Percentiles rank a stretch among this genome's conserved stretches.
Evolutionary conservation across 1,284 basidiomycete genomes (phyloP).

Genomic region (Ganoderma boninense): DNA sequence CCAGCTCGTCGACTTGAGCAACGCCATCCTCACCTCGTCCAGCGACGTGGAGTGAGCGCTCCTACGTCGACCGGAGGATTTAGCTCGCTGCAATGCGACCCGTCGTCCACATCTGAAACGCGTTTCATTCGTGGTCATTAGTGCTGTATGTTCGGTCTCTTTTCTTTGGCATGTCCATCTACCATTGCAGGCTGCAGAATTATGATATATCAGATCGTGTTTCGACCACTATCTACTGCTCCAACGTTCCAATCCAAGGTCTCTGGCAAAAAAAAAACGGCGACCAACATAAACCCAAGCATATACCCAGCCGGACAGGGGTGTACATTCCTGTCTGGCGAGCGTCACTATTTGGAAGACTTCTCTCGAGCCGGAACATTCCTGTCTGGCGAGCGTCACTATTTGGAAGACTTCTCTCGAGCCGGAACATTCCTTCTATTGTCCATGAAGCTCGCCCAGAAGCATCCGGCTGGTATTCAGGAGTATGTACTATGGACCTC

Average conservation of each 20-base stretch:
- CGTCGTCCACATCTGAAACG: not conserved
- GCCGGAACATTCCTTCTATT: not conserved
- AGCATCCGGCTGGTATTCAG: not conserved
- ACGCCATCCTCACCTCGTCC: conserved; percentile 1
- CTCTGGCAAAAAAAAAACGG: not conserved
- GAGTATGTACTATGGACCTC: not conserved
- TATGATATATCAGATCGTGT: not conserved
- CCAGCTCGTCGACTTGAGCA: conserved; percentile 27
- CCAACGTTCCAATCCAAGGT: not conserved
- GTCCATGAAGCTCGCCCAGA: not conserved
- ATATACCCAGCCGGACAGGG: not conserved
- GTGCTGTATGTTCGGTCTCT: not conserved
- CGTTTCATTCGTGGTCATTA: not conserved
- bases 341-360: not conserved
- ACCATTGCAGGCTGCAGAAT: not conserved
- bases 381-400: not conserved
- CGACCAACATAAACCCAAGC: not conserved
- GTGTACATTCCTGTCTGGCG: not conserved
- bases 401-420: not conserved
- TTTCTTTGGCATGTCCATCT: not conserved
- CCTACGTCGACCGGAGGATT: not conserved
- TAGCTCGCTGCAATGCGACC: not conserved
- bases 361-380: not conserved
- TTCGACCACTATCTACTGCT: not conserved
- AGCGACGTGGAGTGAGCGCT: conserved; percentile 1